Evolutionary conservation across 345 rosid species (phyloP).

Genomic region (thale cress (Arabidopsis thaliana)): DNA sequence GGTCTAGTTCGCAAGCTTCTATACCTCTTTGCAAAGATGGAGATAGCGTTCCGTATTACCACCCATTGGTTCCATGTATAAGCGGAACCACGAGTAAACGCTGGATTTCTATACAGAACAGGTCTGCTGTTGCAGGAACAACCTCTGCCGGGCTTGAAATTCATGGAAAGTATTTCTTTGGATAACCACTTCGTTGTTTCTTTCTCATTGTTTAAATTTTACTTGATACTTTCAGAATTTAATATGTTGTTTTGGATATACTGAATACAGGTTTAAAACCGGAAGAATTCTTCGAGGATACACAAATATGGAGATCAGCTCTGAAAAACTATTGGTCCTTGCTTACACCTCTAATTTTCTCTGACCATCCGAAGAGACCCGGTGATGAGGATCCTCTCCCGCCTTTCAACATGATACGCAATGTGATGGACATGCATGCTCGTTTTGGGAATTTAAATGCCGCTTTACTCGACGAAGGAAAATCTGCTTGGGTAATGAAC

Average conservation of each 20-base stretch:
- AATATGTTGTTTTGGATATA: neutral
- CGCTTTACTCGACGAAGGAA: slow-evolving; percentile 74
- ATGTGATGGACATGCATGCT: slow-evolving; percentile 99
- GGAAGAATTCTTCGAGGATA: slow-evolving; percentile 78
- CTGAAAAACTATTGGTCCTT: slow-evolving; percentile 91
- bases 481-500: slow-evolving; percentile 94
- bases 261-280: slow-evolving; percentile 63
- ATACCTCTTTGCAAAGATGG: slow-evolving; percentile 78
- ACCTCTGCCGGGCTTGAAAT: slow-evolving; percentile 66
- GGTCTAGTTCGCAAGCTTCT: slow-evolving; percentile 54
- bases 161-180: slow-evolving; percentile 78
- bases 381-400: slow-evolving; percentile 99
- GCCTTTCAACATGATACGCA: slow-evolving; percentile 95
- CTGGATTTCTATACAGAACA: slow-evolving; percentile 89
- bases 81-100: slow-evolving; percentile 78
- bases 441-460: slow-evolving; percentile 82
- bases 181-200: neutral
- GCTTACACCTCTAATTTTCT: slow-evolving; percentile 93
- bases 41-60: slow-evolving; percentile 72
- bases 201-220: neutral
- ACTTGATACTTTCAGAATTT: slow-evolving; percentile 9
- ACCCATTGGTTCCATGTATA: slow-evolving; percentile 78
- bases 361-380: slow-evolving; percentile 99
- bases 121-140: slow-evolving; percentile 65
- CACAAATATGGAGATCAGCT: slow-evolving; percentile 74